These are phyloP conservation scores for Filosporella fistucella DNA, from an alignment of 495 filamentous ascomycete genomes.

Conservation along the genomic window DNA sequence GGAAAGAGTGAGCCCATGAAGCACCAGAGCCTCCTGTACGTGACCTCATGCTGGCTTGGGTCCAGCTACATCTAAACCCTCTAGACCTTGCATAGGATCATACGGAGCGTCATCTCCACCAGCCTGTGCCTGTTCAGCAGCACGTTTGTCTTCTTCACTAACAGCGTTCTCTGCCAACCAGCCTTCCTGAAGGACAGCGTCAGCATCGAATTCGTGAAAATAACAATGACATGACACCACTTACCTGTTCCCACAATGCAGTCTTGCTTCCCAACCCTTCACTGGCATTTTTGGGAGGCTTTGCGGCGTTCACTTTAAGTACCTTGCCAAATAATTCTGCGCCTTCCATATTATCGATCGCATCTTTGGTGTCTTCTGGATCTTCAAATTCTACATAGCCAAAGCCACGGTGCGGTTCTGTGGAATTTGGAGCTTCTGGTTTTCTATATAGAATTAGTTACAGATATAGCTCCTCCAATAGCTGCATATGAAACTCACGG, in stretches of 20 bases:
- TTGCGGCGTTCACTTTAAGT: constrained; percentile 87
- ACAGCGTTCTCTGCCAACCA: constrained; percentile 90
- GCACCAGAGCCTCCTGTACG: background rate
- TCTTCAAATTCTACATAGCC: constrained; percentile 95
- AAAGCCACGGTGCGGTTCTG: constrained; percentile 83
- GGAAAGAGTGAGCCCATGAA: constrained; percentile 10
- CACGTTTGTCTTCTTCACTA: constrained; percentile 75
- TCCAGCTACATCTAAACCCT: constrained; percentile 89
- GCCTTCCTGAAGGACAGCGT: constrained; percentile 63
- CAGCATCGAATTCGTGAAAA: constrained; percentile 24
- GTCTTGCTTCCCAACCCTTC: constrained; percentile 88
- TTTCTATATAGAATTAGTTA: constrained; percentile 25
- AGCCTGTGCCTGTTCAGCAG: constrained; percentile 51
- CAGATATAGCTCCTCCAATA: background rate
- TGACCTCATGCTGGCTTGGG: constrained; percentile 68
- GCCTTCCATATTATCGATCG: constrained; percentile 99
- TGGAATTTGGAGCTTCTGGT: constrained; percentile 42
- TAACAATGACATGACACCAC: constrained; percentile 19
- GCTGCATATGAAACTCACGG: constrained; percentile 35
- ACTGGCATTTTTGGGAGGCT: constrained; percentile 83
- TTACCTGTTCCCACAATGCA: constrained; percentile 97
- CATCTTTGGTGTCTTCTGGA: constrained; percentile 81
- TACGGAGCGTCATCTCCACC: constrained; percentile 49
- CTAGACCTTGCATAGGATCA: constrained; percentile 94
- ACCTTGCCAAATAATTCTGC: constrained; percentile 91